phyloP scores from a whole-genome alignment of 805 yeast species.

The Osmozyma mogii region DNA sequence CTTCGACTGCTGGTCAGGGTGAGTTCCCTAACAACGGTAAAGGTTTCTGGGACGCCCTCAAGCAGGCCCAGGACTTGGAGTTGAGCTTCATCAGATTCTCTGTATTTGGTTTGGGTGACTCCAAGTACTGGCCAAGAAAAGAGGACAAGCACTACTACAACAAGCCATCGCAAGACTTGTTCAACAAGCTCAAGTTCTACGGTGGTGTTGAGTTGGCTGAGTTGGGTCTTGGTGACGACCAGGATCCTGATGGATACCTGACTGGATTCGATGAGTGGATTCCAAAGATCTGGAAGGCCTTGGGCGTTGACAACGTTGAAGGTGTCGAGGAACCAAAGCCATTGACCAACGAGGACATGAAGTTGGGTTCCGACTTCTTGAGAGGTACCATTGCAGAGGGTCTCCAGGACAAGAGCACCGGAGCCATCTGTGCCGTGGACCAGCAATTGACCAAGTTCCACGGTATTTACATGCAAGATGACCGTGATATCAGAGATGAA shows the following conservation, averaged over 20 bases:
- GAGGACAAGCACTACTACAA: slow-evolving; percentile 92
- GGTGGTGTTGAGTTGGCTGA: slow-evolving; percentile 71
- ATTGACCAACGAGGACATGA: slow-evolving; percentile 92
- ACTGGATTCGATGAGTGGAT: slow-evolving; percentile 93
- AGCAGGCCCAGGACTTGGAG: slow-evolving; percentile 55
- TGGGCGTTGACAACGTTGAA: slow-evolving; percentile 76
- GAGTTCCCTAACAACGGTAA: slow-evolving; percentile 82
- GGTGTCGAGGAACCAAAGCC: slow-evolving; percentile 88
- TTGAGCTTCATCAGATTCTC: slow-evolving; percentile 49
- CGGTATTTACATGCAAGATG: slow-evolving; percentile 98
- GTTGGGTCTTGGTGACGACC: slow-evolving; percentile 91
- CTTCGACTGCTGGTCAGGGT: slow-evolving; percentile 82
- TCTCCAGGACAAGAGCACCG: slow-evolving; percentile 71
- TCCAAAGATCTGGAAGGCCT: slow-evolving; percentile 72
- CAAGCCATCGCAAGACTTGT: slow-evolving; percentile 77
- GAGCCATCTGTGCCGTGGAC: slow-evolving; percentile 84
- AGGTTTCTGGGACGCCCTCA: slow-evolving; percentile 64
- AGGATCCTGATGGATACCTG: slow-evolving; percentile 90
- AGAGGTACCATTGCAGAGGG: slow-evolving; percentile 94
- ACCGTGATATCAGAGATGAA: slow-evolving; percentile 89
- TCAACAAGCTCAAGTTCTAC: slow-evolving; percentile 52
- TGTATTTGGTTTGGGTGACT: slow-evolving; percentile 74
- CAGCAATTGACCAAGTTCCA: slow-evolving; percentile 95
- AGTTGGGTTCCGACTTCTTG: slow-evolving; percentile 73
- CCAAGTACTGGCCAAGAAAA: slow-evolving; percentile 93